Percentiles rank a stretch among this genome's conserved stretches.
These are phyloP conservation scores for Candida tallmaniae DNA, from an alignment of 805 yeast species.

Conservation along the genomic window DNA sequence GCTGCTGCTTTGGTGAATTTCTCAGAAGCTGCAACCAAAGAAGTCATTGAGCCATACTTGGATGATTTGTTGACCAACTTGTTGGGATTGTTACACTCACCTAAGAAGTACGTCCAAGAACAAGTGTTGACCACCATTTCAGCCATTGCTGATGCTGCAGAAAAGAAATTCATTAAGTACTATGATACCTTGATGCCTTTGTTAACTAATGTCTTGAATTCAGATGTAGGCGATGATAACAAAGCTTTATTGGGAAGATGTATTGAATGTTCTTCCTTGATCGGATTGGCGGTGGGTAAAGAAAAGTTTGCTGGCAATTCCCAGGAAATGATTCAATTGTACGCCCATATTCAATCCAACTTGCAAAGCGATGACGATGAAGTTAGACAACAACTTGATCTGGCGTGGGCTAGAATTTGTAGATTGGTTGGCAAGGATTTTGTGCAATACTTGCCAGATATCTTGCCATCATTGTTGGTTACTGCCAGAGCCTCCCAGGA, in stretches of 20 bases:
- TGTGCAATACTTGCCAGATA: conserved; percentile 75
- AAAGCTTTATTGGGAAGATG: conserved; percentile 85
- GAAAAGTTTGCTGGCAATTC: conserved; percentile 79
- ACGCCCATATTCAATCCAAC: conserved; percentile 65
- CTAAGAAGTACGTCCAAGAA: conserved; percentile 92
- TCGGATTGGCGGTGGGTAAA: conserved; percentile 92
- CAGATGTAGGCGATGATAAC: conserved; percentile 76
- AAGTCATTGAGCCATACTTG: conserved; percentile 85
- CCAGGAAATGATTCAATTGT: conserved; percentile 60
- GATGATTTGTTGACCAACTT: conserved; percentile 75
- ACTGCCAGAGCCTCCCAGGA: conserved; percentile 91
- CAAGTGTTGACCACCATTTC: conserved; percentile 97
- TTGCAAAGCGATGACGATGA: conserved; percentile 75
- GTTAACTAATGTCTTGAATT: conserved; percentile 67
- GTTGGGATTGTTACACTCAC: conserved; percentile 72
- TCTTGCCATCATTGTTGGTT: conserved; percentile 81
- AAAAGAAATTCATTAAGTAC: conserved; percentile 79
- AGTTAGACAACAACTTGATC: conserved; percentile 78
- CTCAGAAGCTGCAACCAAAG: conserved; percentile 86
- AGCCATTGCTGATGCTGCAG: conserved; percentile 95
- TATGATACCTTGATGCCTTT: conserved; percentile 94
- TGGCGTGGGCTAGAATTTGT: conserved; percentile 95
- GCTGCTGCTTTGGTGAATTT: conserved; percentile 98
- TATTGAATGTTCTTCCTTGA: conserved; percentile 91
- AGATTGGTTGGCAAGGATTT: conserved; percentile 81